phyloP scores from a whole-genome alignment of 2,329 filamentous ascomycete species.

The Penicillium sumatraense region DNA sequence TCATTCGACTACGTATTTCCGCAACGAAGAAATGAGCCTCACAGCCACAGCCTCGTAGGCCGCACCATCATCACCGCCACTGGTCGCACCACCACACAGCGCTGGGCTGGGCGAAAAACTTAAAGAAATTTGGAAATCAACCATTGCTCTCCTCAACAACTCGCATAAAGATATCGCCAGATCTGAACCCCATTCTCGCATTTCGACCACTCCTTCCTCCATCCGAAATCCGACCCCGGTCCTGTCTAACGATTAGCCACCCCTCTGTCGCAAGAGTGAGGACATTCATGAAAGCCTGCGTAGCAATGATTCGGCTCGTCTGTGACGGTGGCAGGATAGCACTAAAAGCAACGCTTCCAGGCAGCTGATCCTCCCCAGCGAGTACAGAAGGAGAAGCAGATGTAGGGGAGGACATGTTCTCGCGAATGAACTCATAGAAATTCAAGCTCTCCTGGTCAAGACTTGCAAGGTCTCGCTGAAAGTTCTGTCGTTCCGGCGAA shows the following conservation, averaged over 20 bases:
- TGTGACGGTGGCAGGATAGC: conserved; percentile 65
- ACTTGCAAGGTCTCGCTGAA: conserved; percentile 23
- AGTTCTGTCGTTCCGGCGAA: background rate
- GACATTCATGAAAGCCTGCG: conserved; percentile 77
- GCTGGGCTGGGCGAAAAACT: too few relatives aligned
- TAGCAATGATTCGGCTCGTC: conserved; percentile 65
- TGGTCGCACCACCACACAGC: too few relatives aligned
- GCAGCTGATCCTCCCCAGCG: background rate
- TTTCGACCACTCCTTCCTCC: conserved; percentile 24
- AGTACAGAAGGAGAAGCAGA: background rate
- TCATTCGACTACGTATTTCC: too few relatives aligned
- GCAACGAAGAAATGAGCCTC: background rate
- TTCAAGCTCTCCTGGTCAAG: conserved; percentile 65
- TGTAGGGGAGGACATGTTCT: background rate
- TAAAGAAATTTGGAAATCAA: too few relatives aligned
- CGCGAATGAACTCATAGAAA: conserved; percentile 64
- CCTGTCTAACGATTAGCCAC: conserved; percentile 66
- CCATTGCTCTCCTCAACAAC: background rate
- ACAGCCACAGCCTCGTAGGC: background rate
- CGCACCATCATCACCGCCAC: background rate
- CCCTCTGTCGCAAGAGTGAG: conserved; percentile 72
- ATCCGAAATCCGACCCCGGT: conserved; percentile 45
- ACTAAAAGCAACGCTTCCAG: conserved; percentile 59
- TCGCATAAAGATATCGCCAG: conserved; percentile 15
- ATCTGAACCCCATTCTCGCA: conserved; percentile 24